Evolutionary conservation across 768 basidiomycete species (phyloP), one percentile per base, ranked within the genome.

Genomic region (Psilocybe subaeruginosa): DNA sequence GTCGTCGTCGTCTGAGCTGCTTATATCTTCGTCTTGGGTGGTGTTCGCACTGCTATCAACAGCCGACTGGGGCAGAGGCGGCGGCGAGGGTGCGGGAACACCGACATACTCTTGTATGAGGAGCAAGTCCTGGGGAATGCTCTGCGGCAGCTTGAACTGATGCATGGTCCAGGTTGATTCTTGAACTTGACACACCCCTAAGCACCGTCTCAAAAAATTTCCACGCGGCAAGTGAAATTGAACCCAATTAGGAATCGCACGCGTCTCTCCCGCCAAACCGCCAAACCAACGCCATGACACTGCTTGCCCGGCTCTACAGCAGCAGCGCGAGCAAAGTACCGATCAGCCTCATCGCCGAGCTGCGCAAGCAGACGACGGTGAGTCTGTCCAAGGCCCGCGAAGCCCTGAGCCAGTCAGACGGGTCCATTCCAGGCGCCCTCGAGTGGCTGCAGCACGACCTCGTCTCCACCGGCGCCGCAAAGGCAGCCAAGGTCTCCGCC

Each of bases 301-400:
- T 41, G 31, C 39, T 43, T 14, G 27, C 43, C 0, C 48, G 16
- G 29, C 35, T 49, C 62, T 91, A 90, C 72, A 88, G 89, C 14
- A 83, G 76, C 3, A 66, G 75, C 56, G 92, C 76, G 3, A 66
- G 75, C 56, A 93, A 89, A 70, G 80, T 89, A 0, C 82, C 91
- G 11, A 72, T 93, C 33, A 86, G 89, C 57, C 87, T 96, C 58
- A 88, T 99, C 64, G 91, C 92, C 1, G 87, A 94, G 73, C 84
- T 99, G 45, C 87, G 97, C 64, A 92, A 91, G 73, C 80, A 82
- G 67, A 90, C 84, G 48, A 86, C 88, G 51, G 91, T 95, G 52
- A 92, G 95, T 7, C 87, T 98, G 65, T 80, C 83, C 48, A 94
- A 95, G 77, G 97, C 96, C 31, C 86, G 90, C 39, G 92, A 96